These are phyloP conservation scores for Diophrys sp. DNA, from an alignment of 73 alveolate genomes.

Conservation along the genomic window DNA sequence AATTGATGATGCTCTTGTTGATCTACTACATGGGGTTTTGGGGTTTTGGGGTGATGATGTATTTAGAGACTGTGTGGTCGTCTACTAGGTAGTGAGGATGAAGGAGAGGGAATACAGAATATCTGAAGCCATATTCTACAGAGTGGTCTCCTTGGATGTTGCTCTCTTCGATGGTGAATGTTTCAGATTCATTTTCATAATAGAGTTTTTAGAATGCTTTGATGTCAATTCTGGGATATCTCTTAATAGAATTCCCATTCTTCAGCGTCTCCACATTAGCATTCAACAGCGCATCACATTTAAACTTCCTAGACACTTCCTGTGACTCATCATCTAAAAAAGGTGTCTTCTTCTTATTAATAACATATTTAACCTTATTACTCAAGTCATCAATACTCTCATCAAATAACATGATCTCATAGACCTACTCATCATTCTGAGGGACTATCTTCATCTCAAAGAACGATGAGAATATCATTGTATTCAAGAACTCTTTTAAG, in stretches of 20 bases:
- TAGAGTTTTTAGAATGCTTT: not conserved
- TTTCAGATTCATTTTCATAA: not conserved
- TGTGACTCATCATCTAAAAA: not conserved
- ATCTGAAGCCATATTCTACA: not conserved
- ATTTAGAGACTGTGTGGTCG: not conserved
- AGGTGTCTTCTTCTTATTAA: not conserved
- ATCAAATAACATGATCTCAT: conserved; percentile 36
- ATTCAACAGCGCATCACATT: not conserved
- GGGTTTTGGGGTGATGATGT: not conserved
- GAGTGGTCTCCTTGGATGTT: not conserved
- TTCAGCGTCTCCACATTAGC: not conserved
- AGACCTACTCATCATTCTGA: conserved; percentile 11
- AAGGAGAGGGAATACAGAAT: not conserved
- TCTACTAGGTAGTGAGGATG: not conserved
- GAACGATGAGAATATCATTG: conserved; percentile 28
- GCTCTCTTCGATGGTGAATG: not conserved
- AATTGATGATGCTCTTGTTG: not conserved
- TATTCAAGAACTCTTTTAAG: conserved; percentile 24
- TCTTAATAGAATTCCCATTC: not conserved
- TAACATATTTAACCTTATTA: not conserved
- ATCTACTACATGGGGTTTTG: not conserved
- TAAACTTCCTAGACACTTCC: not conserved
- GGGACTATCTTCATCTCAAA: conserved; percentile 40
- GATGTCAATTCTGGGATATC: not conserved
- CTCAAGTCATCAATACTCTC: conserved; percentile 10